These are phyloP conservation scores for Trametes versicolor DNA, from an alignment of 1,284 basidiomycete genomes.

Conservation along the genomic window DNA sequence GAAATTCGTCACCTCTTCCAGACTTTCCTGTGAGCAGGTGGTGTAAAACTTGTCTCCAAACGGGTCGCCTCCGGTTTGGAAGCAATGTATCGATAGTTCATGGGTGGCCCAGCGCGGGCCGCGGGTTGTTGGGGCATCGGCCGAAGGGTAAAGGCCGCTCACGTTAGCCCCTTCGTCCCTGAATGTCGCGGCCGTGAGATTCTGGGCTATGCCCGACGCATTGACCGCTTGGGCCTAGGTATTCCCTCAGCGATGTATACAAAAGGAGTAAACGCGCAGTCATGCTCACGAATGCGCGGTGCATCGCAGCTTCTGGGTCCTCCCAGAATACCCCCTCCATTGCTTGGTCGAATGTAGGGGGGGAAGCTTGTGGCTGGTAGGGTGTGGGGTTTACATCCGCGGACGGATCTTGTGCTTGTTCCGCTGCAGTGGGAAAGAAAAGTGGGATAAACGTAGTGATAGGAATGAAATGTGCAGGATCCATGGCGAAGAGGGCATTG, in stretches of 20 bases:
- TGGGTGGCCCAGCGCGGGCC: not conserved
- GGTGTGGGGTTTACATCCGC: too few species aligned
- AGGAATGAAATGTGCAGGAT: too few species aligned
- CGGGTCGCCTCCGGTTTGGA: slow-evolving; percentile 3
- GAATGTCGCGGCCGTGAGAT: not conserved
- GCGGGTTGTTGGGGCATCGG: too few species aligned
- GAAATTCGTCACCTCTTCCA: not conserved
- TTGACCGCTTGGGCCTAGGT: slow-evolving; percentile 12
- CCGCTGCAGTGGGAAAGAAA: too few species aligned
- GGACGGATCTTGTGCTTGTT: too few species aligned
- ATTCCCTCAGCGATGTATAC: not conserved
- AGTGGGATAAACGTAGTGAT: too few species aligned
- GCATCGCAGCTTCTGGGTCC: not conserved
- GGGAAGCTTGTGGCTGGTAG: not conserved
- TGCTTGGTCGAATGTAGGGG: not conserved
- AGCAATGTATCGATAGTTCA: slow-evolving; percentile 8
- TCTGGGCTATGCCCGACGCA: not conserved
- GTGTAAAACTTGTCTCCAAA: not conserved
- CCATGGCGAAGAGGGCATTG: not conserved
- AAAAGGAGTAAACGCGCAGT: not conserved
- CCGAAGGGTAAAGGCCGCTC: slow-evolving; percentile 7
- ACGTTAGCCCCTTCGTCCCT: not conserved
- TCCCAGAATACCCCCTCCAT: not conserved
- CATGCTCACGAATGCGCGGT: not conserved
- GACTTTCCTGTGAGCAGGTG: not conserved